A percentile compares a stretch with the other conserved stretches of the same genome.
These are phyloP conservation scores for Arxiozyma bovina DNA, from an alignment of 1,139 yeast species.

Conservation along the genomic window DNA sequence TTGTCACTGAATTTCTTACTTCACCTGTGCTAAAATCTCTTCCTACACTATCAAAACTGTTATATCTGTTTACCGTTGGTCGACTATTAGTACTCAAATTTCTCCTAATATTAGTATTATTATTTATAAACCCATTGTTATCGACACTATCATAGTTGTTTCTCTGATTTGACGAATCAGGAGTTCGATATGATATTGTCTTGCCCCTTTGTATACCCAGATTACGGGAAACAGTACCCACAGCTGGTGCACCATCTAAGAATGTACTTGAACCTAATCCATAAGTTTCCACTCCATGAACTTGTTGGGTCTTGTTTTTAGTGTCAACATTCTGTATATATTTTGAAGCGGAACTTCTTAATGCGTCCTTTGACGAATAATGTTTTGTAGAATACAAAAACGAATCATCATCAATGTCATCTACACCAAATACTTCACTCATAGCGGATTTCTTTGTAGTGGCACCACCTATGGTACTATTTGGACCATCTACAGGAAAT, in stretches of 20 bases:
- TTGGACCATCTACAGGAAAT: conserved; percentile 92
- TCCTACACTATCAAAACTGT: background rate
- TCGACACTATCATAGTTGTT: background rate
- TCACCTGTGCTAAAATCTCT: background rate
- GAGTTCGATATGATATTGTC: conserved; percentile 4
- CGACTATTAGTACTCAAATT: conserved; percentile 12
- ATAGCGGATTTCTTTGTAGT: conserved; percentile 26
- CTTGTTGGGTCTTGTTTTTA: conserved; percentile 53
- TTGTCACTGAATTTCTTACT: conserved; percentile 3
- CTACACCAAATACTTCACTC: conserved; percentile 29
- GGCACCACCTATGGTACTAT: conserved; percentile 69
- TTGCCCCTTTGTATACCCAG: conserved; percentile 5
- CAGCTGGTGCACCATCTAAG: conserved; percentile 92
- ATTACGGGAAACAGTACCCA: conserved; percentile 36
- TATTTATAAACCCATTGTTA: conserved; percentile 6
- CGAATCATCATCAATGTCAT: conserved; percentile 15
- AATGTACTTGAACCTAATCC: conserved; percentile 92
- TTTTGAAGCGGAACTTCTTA: conserved; percentile 41
- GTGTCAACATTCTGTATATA: conserved; percentile 60
- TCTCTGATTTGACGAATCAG: background rate
- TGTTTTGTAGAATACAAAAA: conserved; percentile 36
- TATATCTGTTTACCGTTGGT: conserved; percentile 5
- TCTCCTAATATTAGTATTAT: conserved; percentile 8
- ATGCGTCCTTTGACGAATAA: conserved; percentile 39
- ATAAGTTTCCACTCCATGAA: conserved; percentile 76